Percentiles rank a stretch among this genome's conserved stretches.
Evolutionary conservation across 345 rosid species (phyloP).

Genomic region (Moricandia moricandioides): DNA sequence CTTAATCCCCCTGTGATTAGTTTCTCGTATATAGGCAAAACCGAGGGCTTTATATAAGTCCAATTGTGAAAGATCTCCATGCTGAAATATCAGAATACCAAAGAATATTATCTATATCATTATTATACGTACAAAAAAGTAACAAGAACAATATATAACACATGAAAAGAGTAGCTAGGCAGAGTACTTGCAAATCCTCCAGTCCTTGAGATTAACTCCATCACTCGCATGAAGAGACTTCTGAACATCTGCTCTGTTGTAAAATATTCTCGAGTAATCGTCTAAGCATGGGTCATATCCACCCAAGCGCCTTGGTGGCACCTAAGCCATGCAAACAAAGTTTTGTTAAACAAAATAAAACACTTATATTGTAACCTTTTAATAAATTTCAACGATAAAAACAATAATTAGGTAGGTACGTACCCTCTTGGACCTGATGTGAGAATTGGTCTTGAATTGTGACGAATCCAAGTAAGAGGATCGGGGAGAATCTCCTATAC

Average conservation of each 20-base stretch:
- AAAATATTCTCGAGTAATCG: slow-evolving; percentile 64
- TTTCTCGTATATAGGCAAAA: slow-evolving; percentile 81
- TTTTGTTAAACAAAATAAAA: background rate
- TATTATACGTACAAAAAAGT: too few relatives aligned
- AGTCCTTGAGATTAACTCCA: slow-evolving; percentile 57
- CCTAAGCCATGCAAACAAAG: background rate
- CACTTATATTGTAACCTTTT: background rate
- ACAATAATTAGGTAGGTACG: background rate
- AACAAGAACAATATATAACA: background rate
- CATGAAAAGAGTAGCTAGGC: background rate
- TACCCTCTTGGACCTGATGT: slow-evolving; percentile 31
- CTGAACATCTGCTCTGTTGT: slow-evolving; percentile 88
- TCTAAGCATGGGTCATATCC: slow-evolving; percentile 96
- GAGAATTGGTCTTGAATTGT: slow-evolving; percentile 17
- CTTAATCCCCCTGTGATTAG: slow-evolving; percentile 69
- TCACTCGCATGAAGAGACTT: slow-evolving; percentile 80
- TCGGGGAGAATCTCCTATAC: slow-evolving; percentile 49
- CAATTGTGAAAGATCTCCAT: slow-evolving; percentile 48
- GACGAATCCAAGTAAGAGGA: slow-evolving; percentile 24
- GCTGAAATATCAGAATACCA: slow-evolving; percentile 42
- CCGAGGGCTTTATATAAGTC: slow-evolving; percentile 54
- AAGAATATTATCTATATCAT: too few relatives aligned
- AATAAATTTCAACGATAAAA: background rate
- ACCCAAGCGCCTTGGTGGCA: slow-evolving; percentile 76
- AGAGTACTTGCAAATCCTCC: slow-evolving; percentile 97